Percentiles rank a stretch among this genome's conserved stretches.
Conservation (phyloP, 768 basidiomycete genomes). For the Mycena rebaudengoi region DNA sequence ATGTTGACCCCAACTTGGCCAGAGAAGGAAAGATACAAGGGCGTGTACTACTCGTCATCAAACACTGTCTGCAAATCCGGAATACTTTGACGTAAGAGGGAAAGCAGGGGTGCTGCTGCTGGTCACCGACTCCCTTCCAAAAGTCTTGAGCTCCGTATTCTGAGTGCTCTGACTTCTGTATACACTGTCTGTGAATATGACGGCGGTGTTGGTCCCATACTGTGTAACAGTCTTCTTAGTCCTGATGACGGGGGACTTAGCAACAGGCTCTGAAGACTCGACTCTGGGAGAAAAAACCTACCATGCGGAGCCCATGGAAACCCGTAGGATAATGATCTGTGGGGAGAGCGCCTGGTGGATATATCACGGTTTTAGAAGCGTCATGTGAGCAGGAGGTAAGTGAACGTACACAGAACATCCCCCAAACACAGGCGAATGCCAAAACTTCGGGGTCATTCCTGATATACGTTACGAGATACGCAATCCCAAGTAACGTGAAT, state of each 20-base stretch:
- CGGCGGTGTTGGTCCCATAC: conserved; percentile 13
- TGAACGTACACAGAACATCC: conserved; percentile 4
- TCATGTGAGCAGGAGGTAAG: not conserved
- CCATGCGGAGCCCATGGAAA: conserved; percentile 15
- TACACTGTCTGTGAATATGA: conserved; percentile 10
- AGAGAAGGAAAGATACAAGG: too few relatives aligned
- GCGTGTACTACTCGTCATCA: not conserved
- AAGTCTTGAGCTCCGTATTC: conserved; percentile 9
- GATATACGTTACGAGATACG: conserved; percentile 42
- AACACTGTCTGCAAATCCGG: conserved; percentile 3
- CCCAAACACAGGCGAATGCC: conserved; percentile 26
- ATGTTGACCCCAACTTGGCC: too few relatives aligned
- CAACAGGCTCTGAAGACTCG: too few relatives aligned
- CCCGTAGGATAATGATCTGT: conserved; percentile 15
- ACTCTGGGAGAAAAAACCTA: too few relatives aligned
- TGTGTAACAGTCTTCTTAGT: conserved; percentile 13
- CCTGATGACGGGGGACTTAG: too few relatives aligned
- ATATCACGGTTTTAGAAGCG: not conserved
- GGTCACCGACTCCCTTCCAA: conserved; percentile 4
- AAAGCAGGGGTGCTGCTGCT: not conserved
- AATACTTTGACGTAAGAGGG: not conserved
- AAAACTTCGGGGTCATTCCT: conserved; percentile 35
- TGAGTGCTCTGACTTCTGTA: not conserved
- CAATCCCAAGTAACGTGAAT: conserved; percentile 39
- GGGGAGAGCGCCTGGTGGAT: conserved; percentile 10